Base-by-base conservation (phyloP, 164 flowering plant species). In the Chimonanthus praecox region DNA sequence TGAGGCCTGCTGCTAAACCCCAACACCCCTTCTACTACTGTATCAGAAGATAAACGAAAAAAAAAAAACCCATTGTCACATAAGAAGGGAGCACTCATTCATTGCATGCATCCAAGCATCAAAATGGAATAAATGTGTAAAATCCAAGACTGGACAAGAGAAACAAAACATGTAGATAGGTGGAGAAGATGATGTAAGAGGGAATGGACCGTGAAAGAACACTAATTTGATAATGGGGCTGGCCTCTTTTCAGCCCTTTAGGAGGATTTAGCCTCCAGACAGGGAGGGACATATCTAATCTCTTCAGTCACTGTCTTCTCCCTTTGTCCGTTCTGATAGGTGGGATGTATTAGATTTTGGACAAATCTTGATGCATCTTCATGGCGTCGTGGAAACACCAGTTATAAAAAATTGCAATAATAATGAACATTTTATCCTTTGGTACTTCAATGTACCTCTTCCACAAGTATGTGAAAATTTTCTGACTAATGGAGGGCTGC, bases 311-410 rank as follows among this genome's bases (percentile, higher is more conserved):
- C 5, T 45, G 44, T 11, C 48, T 66, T 5, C 6, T 7, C 45
- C 47, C 47, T 44, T 66, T 66, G 68, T 66, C 68, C 48, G 21
- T 44, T 66, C 15, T 66, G 68, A 44, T 66, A 44, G 68, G 68
- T 66, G 68, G 49, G 68, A 66, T 66, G 68, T 66, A 66, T 45
- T 66, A 66, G 68, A 66, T 46, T 66, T 45, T 48, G 33, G 33
- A 4, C 9, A 5, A 48, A 66, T 66, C 49, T 66, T 45, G 20
- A 2, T 44, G 18, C 48, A 45, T 63, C 66, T 63, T 63, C 66
- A 63, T 63, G 43, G 20, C 66, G 8, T 63, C 66, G 21, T 63
- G 43, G 18, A 44, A 63, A 21, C 66, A 5, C 60, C 8, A n/a
- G 60, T 54, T n/a, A 54, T 54, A 54, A 54, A 33, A 54, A n/a